Conservation (phyloP, 495 filamentous ascomycete genomes). For the Aspergillus baeticus region DNA sequence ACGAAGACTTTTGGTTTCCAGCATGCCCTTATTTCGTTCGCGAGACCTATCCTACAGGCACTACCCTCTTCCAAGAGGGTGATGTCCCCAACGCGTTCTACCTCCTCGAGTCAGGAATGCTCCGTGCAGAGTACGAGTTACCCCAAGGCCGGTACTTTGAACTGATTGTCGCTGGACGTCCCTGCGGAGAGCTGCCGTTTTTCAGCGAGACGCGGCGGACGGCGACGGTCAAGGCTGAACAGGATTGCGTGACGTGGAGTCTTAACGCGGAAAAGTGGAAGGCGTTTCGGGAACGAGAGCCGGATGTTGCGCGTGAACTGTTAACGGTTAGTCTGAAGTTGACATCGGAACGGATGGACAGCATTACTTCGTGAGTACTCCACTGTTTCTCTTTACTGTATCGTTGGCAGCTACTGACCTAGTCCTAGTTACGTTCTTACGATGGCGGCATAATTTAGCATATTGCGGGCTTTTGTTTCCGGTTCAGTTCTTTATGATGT, state of each 20-base stretch:
- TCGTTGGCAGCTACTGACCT: not conserved
- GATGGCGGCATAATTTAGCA: slow-evolving; percentile 7
- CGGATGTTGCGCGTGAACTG: slow-evolving; percentile 79
- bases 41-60: slow-evolving; percentile 62
- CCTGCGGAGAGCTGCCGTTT: slow-evolving; percentile 94
- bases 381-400: not conserved
- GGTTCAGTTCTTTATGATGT: no score
- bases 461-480: no score
- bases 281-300: slow-evolving; percentile 62
- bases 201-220: slow-evolving; percentile 87
- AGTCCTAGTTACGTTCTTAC: slow-evolving; percentile 4
- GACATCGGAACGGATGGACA: slow-evolving; percentile 85
- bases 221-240: slow-evolving; percentile 79
- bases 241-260: slow-evolving; percentile 78
- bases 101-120: slow-evolving; percentile 84
- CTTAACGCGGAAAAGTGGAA: slow-evolving; percentile 70
- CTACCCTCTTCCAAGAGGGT: slow-evolving; percentile 72
- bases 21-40: slow-evolving; percentile 69
- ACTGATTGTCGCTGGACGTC: slow-evolving; percentile 89
- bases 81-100: slow-evolving; percentile 78
- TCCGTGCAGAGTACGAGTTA: slow-evolving; percentile 84
- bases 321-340: slow-evolving; percentile 81
- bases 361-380: slow-evolving; percentile 74
- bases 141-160: slow-evolving; percentile 88
- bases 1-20: slow-evolving; percentile 94